Conservation (phyloP, 139 green algal species). For the Chlamydomonas sp. region DNA sequence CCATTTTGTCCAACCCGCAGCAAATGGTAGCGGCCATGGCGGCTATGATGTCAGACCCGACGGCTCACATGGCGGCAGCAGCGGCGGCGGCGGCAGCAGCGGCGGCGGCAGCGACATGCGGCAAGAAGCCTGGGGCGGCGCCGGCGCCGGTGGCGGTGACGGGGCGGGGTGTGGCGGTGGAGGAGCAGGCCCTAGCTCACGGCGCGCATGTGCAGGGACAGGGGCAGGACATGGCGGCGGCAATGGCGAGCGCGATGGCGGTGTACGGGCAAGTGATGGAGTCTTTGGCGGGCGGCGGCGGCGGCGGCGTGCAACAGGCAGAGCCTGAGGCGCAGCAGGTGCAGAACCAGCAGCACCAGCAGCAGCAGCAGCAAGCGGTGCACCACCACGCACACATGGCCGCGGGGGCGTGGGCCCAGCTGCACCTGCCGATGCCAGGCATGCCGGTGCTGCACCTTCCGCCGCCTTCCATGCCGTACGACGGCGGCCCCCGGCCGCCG, state of each 20-base stretch:
- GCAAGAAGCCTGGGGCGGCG: background rate
- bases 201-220: background rate
- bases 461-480: no score
- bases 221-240: background rate
- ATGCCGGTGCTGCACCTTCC: no score
- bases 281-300: background rate
- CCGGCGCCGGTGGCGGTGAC: no score
- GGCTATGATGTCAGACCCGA: conserved; percentile 5
- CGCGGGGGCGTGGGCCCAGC: no score
- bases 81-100: conserved; percentile 1
- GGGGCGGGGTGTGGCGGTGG: background rate
- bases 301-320: background rate
- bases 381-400: background rate
- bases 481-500: no score
- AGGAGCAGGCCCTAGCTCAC: background rate
- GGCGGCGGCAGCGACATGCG: background rate
- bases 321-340: background rate
- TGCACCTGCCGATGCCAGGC: no score
- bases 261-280: background rate
- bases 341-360: conserved; percentile 15
- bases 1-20: background rate
- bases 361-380: conserved; percentile 1
- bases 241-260: background rate
- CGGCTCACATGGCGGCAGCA: background rate
- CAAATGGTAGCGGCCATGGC: conserved; percentile 21